phyloP scores from a whole-genome alignment of 2,329 filamentous ascomycete genomes.

The Mycosphaerella sp. region DNA sequence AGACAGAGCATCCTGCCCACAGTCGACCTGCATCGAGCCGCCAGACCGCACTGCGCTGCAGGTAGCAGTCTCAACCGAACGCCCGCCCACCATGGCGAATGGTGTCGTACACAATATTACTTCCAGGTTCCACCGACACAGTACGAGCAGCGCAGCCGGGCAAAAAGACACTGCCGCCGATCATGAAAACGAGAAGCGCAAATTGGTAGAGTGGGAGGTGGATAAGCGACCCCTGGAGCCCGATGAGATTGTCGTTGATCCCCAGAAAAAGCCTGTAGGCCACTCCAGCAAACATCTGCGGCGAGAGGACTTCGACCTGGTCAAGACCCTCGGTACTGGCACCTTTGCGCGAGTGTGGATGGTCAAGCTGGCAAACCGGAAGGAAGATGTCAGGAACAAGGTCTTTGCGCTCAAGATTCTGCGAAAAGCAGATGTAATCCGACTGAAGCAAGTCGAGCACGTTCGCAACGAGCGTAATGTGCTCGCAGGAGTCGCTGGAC shows the following conservation, averaged over 20 bases:
- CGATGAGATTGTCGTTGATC: constrained; percentile 40
- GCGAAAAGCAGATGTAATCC: constrained; percentile 62
- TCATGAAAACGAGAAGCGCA: constrained; percentile 45
- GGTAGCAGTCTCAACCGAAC: background rate
- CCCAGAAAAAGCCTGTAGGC: constrained; percentile 42
- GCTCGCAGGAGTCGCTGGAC: constrained; percentile 68
- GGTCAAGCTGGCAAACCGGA: constrained; percentile 55
- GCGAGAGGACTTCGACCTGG: constrained; percentile 60
- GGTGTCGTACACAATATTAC: constrained; percentile 33
- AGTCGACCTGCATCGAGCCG: background rate
- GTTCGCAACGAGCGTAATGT: constrained; percentile 77
- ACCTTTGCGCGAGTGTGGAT: constrained; percentile 74
- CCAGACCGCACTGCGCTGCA: background rate
- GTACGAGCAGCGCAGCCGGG: constrained; percentile 23
- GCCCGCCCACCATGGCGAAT: constrained; percentile 27
- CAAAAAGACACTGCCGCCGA: constrained; percentile 23
- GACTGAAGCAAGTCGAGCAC: constrained; percentile 80
- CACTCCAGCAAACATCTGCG: constrained; percentile 44
- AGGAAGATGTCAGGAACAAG: constrained; percentile 40
- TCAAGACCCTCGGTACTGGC: constrained; percentile 74
- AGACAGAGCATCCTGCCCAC: background rate
- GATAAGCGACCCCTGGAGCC: constrained; percentile 40
- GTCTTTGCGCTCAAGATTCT: constrained; percentile 81
- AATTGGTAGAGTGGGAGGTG: constrained; percentile 44
- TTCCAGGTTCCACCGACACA: constrained; percentile 34